A percentile compares a stretch with the other conserved stretches of the same genome.
Conservation (phyloP, 176 grass and related monocot genomes). For the Poa annua region DNA sequence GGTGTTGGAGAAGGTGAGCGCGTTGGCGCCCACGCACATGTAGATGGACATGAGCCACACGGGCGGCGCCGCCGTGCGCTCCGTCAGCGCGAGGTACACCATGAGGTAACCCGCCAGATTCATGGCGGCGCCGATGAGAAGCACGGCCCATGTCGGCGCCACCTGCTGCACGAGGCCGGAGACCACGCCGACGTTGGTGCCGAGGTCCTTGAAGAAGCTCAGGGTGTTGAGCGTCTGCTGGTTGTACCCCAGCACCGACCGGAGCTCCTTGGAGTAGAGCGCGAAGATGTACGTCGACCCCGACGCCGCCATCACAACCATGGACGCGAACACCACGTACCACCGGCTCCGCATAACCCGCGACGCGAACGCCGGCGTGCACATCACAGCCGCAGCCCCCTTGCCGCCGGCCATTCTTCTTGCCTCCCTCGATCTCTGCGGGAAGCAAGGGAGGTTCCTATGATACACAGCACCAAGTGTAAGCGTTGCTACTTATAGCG, state of each 20-base stretch:
- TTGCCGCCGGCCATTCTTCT: too few relatives aligned
- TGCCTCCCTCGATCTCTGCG: too few relatives aligned
- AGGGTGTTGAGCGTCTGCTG: constrained; percentile 51
- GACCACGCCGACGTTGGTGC: constrained; percentile 52
- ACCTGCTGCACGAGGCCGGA: constrained; percentile 54
- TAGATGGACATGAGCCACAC: constrained; percentile 53
- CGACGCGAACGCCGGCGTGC: constrained; percentile 38
- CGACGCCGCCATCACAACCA: constrained; percentile 42
- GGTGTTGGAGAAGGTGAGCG: constrained; percentile 65
- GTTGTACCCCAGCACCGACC: constrained; percentile 43
- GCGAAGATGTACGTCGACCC: constrained; percentile 49
- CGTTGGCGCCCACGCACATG: constrained; percentile 46
- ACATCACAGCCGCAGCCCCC: constrained; percentile 4
- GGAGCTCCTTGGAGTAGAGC: constrained; percentile 47
- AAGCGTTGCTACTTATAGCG: constrained; percentile 21
- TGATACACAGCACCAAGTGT: background rate
- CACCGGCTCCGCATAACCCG: constrained; percentile 39
- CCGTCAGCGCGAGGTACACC: constrained; percentile 36
- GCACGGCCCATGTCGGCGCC: constrained; percentile 44
- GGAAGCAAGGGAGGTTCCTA: too few relatives aligned
- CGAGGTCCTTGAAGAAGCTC: constrained; percentile 57
- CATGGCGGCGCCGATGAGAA: constrained; percentile 47
- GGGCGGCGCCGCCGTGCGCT: constrained; percentile 25
- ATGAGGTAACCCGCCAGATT: constrained; percentile 46
- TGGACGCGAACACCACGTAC: constrained; percentile 49